Conservation (phyloP, 495 filamentous ascomycete species). For the Tuber calosporum region DNA sequence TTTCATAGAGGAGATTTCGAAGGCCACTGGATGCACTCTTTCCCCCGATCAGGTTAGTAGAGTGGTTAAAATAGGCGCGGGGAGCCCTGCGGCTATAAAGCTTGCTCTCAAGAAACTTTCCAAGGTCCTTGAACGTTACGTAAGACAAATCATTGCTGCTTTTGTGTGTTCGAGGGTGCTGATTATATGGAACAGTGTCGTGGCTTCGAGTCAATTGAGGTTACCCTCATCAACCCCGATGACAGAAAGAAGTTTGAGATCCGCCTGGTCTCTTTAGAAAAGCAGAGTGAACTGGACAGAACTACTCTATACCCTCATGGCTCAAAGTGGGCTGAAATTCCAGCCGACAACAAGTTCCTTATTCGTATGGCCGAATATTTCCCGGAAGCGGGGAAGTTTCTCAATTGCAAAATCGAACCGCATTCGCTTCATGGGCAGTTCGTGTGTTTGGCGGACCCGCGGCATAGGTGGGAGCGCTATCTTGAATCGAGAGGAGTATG, state of each 20-base stretch:
- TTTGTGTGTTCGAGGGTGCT: neutral
- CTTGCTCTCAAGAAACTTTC: conserved; percentile 27
- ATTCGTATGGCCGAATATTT: conserved; percentile 32
- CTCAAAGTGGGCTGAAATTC: conserved; percentile 23
- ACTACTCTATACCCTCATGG: conserved; percentile 27
- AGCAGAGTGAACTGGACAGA: conserved; percentile 24
- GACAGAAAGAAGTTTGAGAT: conserved; percentile 36
- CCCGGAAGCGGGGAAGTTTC: conserved; percentile 14
- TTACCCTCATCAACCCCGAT: conserved; percentile 28
- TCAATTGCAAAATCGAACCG: conserved; percentile 28
- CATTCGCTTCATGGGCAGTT: neutral
- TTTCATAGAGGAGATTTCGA: conserved; percentile 27
- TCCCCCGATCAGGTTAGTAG: conserved; percentile 27
- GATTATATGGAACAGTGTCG: conserved; percentile 18
- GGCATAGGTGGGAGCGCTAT: neutral
- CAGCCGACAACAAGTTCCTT: conserved; percentile 25
- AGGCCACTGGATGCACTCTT: conserved; percentile 29
- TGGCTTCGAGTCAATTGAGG: conserved; percentile 28
- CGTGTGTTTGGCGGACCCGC: neutral
- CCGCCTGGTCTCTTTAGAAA: conserved; percentile 29
- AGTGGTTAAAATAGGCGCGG: conserved; percentile 33
- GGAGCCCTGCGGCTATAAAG: conserved; percentile 18
- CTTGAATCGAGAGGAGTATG: conserved; percentile 1
- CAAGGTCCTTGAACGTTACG: conserved; percentile 37
- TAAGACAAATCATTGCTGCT: conserved; percentile 5